Conservation (phyloP, 2,329 filamentous ascomycete genomes). For the Sclerotinia minor region DNA sequence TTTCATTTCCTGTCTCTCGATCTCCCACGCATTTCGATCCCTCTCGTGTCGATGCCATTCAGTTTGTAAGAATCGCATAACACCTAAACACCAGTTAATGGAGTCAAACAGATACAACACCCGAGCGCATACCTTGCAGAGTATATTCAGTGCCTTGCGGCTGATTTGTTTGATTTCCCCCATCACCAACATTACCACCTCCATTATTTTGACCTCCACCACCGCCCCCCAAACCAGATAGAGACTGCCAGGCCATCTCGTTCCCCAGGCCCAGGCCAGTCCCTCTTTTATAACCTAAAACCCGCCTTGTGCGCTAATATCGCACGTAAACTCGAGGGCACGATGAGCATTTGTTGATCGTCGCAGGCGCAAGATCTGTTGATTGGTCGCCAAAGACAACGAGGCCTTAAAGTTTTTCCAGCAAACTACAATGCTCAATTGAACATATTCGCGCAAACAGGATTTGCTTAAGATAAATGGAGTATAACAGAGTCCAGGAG, state of each 20-base stretch:
- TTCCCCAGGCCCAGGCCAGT: slow-evolving; percentile 32
- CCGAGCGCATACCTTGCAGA: slow-evolving; percentile 57
- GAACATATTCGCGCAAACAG: slow-evolving; percentile 22
- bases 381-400: slow-evolving; percentile 25
- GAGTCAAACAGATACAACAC: not conserved
- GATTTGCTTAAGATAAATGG: not conserved
- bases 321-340: slow-evolving; percentile 22
- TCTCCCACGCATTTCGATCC: slow-evolving; percentile 97
- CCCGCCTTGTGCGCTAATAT: slow-evolving; percentile 28
- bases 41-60: slow-evolving; percentile 99
- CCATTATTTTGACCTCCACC: slow-evolving; percentile 38
- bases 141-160: slow-evolving; percentile 70
- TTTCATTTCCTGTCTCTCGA: slow-evolving; percentile 99
- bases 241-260: slow-evolving; percentile 70
- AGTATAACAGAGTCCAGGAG: not conserved
- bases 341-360: slow-evolving; percentile 33
- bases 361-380: slow-evolving; percentile 30
- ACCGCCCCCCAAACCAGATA: slow-evolving; percentile 50
- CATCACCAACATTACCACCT: slow-evolving; percentile 35
- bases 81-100: slow-evolving; percentile 65
- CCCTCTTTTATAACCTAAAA: slow-evolving; percentile 21
- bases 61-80: slow-evolving; percentile 98
- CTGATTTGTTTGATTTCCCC: slow-evolving; percentile 44
- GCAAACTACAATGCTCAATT: slow-evolving; percentile 20
- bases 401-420: slow-evolving; percentile 27